Evolutionary conservation across 495 filamentous ascomycete genomes (phyloP).

Genomic region (Neurospora tetrasperma): DNA sequence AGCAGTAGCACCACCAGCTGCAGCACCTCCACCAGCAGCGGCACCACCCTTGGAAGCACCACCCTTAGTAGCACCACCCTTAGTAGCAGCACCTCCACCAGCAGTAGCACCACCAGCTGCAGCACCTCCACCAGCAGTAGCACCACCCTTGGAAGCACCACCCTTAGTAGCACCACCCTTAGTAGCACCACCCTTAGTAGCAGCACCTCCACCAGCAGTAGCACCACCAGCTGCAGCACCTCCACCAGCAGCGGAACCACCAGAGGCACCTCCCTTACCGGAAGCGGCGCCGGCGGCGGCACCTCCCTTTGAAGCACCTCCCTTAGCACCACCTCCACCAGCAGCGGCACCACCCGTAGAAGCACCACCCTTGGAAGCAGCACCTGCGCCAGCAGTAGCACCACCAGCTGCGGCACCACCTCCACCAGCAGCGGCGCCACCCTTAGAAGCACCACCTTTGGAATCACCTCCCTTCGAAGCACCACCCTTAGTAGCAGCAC

Average conservation of each 20-base stretch:
- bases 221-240: not conserved
- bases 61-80: no score
- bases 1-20: no score
- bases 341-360: not conserved
- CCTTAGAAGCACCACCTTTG: not conserved
- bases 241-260: no score
- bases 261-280: no score
- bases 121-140: not conserved
- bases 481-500: not conserved
- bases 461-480: not conserved
- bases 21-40: no score
- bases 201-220: no score
- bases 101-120: not conserved
- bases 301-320: not conserved
- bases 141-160: not conserved
- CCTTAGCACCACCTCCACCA: not conserved
- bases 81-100: no score
- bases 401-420: not conserved
- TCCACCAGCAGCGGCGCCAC: no score
- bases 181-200: not conserved
- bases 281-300: no score
- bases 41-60: not conserved
- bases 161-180: no score
- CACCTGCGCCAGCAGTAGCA: no score
- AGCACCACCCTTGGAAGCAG: not conserved